phyloP scores from a whole-genome alignment of 345 rosid genomes.

The Dipteronia dyeriana region DNA sequence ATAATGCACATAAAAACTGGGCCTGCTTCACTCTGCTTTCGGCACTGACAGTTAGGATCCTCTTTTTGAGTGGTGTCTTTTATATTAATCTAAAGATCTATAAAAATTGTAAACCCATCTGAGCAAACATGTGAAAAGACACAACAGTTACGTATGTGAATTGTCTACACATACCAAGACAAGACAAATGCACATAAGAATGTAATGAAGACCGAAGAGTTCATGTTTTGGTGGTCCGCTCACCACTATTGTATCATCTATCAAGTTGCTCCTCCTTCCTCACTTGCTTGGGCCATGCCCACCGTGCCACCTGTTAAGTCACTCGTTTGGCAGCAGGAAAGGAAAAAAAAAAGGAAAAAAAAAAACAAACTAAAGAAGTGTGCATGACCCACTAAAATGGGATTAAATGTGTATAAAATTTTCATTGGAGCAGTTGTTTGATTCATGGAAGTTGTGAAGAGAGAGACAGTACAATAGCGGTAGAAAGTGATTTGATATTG shows the following conservation, averaged over 20 bases:
- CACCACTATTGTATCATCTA: background rate
- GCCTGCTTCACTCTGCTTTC: constrained; percentile 6
- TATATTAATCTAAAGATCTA: background rate
- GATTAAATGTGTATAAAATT: too few relatives aligned
- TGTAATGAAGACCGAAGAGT: background rate
- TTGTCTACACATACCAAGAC: constrained; percentile 7
- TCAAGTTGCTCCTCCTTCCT: background rate
- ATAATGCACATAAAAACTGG: background rate
- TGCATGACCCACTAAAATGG: too few relatives aligned
- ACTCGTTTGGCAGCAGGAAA: background rate
- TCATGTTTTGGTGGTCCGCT: background rate
- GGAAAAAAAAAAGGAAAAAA: too few relatives aligned
- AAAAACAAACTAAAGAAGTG: too few relatives aligned
- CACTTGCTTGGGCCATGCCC: background rate
- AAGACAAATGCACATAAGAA: background rate
- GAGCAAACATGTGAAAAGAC: background rate
- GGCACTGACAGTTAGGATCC: background rate
- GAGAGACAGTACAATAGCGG: background rate
- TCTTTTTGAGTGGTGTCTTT: background rate
- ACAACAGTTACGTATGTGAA: background rate
- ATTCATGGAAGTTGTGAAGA: background rate
- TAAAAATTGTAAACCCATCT: background rate
- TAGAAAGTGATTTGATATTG: background rate
- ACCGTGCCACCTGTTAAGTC: background rate
- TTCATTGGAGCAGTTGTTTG: too few relatives aligned